A percentile compares a stretch with the other conserved stretches of the same genome.
Conservation (phyloP, 1,139 yeast genomes). For the Kazachstania sp. region DNA sequence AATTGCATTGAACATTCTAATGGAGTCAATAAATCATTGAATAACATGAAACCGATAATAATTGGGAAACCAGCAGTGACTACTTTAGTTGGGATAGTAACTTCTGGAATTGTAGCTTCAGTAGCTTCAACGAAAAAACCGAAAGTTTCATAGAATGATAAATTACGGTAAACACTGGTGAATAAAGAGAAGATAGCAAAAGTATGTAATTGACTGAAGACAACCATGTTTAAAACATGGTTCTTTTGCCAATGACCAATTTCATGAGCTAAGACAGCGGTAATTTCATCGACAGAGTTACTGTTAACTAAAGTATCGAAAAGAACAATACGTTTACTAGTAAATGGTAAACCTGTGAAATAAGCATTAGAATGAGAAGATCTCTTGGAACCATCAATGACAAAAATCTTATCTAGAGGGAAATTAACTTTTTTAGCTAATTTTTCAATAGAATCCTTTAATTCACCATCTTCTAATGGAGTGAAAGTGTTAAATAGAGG, state of each 20-base stretch:
- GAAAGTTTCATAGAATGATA: conserved; percentile 66
- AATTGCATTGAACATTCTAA: conserved; percentile 62
- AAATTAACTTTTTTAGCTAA: conserved; percentile 68
- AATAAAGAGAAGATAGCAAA: conserved; percentile 61
- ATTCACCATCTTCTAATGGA: conserved; percentile 84
- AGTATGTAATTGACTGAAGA: conserved; percentile 55
- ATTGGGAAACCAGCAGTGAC: conserved; percentile 48
- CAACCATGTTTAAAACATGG: conserved; percentile 68
- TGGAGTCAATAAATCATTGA: conserved; percentile 69
- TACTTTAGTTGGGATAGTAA: conserved; percentile 16
- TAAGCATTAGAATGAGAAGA: conserved; percentile 95
- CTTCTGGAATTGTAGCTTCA: conserved; percentile 3
- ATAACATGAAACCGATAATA: conserved; percentile 70
- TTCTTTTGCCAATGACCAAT: conserved; percentile 94
- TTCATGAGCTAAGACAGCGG: conserved; percentile 94
- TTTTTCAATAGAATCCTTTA: conserved; percentile 70
- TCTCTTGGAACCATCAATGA: conserved; percentile 91
- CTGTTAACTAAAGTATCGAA: conserved; percentile 84
- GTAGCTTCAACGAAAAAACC: conserved; percentile 48
- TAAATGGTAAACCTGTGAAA: conserved; percentile 93
- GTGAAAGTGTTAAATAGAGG: conserved; percentile 88
- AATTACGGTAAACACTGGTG: conserved; percentile 70
- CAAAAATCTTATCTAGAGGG: conserved; percentile 78
- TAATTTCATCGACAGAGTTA: conserved; percentile 68
- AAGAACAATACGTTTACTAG: conserved; percentile 78